Base-by-base conservation (phyloP, 1,284 basidiomycete genomes). In the Hemileia vastatrix region DNA sequence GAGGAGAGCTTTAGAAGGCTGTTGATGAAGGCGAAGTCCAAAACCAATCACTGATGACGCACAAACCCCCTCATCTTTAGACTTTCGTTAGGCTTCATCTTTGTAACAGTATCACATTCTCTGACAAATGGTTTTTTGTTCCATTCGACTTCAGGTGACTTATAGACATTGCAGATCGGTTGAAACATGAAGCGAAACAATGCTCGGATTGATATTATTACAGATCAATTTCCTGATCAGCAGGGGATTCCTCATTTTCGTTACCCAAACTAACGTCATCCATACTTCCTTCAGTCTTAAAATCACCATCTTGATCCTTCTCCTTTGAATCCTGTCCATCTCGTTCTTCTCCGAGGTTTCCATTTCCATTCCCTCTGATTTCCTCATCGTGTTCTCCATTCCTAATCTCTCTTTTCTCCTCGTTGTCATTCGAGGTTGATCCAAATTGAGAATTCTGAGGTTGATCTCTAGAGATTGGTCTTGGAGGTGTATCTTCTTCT, bases 1-100 rank as follows among this genome's bases (percentile, higher is more conserved):
- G 73, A 68, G 49, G 72, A 72, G 52, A 65, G 75, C 15, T 64
- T 80, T 23, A 36, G 73, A 33, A 65, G 71, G 27, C 56, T 76
- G 18, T 62, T 77, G 45, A n/a, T n/a, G n/a, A 27, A 27, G 27
- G 27, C 27, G 27, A 27, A 27, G 27, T 27, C 27, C 27, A 27
- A 27, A 27, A 27, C 27, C 27, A 27, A 27, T 27, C 27, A 27
- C 27, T 27, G 27, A 27, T 27, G 27, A 27, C 27, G 27, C 27
- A 27, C 27, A 27, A 27, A 27, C 27, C 27, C 27, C 27, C 27
- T 27, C 27, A 27, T 27, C 27, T 27, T 27, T 27, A 27, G 27
- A 27, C 27, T 27, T 27, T 27, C 27, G 27, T 27, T 27, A 27
- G 27, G 27, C 27, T 27, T 27, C 27, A 27, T 27, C 27, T 27